Conservation (phyloP, 495 filamentous ascomycete species). For the Talaromyces thailandensis region DNA sequence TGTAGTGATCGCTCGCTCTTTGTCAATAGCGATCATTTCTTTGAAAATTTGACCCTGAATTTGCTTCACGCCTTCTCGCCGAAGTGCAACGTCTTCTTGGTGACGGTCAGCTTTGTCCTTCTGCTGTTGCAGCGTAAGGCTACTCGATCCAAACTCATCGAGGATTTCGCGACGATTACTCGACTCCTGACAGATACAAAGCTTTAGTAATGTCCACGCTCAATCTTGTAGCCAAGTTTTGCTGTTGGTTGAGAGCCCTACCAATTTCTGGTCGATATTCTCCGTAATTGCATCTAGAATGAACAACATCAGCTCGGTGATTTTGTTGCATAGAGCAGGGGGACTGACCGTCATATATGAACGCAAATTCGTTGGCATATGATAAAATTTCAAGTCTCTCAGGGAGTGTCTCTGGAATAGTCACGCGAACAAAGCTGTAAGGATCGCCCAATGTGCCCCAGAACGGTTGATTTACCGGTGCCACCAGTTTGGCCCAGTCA, state of each 20-base stretch:
- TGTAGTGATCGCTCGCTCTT: conserved; percentile 10
- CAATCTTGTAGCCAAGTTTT: neutral
- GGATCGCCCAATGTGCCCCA: conserved; percentile 1
- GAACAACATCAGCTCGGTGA: neutral
- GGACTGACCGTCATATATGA: neutral
- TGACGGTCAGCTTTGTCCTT: neutral
- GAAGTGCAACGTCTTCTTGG: neutral
- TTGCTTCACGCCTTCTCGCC: conserved; percentile 3
- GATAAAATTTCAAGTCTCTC: conserved; percentile 1
- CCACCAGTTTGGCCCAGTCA: conserved; percentile 1
- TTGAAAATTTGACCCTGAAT: conserved; percentile 8
- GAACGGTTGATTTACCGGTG: neutral
- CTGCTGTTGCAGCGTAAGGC: neutral
- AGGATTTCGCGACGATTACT: neutral
- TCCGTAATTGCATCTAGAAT: neutral
- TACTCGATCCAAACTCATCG: neutral
- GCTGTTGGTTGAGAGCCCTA: neutral
- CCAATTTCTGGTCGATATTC: neutral
- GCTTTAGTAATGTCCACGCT: neutral
- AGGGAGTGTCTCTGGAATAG: conserved; percentile 1
- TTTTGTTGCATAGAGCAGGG: neutral
- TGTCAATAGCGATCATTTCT: conserved; percentile 18
- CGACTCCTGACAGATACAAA: neutral
- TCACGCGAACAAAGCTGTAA: neutral
- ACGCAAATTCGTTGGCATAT: conserved; percentile 1